Conservation (phyloP, 2,329 filamentous ascomycete genomes). For the Leptographium wingfieldii region DNA sequence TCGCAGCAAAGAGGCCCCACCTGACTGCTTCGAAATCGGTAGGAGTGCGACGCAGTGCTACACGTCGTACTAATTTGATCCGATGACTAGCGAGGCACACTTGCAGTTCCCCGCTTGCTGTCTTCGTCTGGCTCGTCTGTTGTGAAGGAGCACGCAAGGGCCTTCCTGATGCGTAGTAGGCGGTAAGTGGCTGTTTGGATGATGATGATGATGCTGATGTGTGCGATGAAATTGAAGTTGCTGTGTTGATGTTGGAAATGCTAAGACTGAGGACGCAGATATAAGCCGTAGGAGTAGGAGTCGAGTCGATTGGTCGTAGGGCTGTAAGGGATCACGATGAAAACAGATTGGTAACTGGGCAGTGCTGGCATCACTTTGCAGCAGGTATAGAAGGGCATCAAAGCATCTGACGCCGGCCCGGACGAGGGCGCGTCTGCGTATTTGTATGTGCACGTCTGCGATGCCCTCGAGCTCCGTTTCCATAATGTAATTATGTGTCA, state of each 20-base stretch:
- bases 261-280: too few species aligned
- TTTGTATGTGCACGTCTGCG: conserved; percentile 10
- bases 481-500: conserved; percentile 23
- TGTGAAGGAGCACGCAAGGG: background rate
- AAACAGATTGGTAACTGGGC: background rate
- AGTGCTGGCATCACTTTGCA: background rate
- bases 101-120: background rate
- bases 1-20: background rate
- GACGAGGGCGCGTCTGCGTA: conserved; percentile 3
- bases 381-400: background rate
- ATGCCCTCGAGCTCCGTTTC: conserved; percentile 10
- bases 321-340: background rate
- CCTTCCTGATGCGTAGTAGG: background rate
- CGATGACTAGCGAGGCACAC: background rate
- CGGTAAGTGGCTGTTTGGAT: too few species aligned
- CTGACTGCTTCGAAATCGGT: background rate
- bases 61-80: background rate
- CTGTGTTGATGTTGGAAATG: too few species aligned
- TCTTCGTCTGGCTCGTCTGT: background rate
- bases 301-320: background rate
- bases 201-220: too few species aligned
- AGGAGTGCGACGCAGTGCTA: too few species aligned
- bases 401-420: background rate
- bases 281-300: too few species aligned
- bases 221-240: too few species aligned